Evolutionary conservation across 2,329 filamentous ascomycete species (phyloP).

Genomic region (Colletotrichum euphorbiae): DNA sequence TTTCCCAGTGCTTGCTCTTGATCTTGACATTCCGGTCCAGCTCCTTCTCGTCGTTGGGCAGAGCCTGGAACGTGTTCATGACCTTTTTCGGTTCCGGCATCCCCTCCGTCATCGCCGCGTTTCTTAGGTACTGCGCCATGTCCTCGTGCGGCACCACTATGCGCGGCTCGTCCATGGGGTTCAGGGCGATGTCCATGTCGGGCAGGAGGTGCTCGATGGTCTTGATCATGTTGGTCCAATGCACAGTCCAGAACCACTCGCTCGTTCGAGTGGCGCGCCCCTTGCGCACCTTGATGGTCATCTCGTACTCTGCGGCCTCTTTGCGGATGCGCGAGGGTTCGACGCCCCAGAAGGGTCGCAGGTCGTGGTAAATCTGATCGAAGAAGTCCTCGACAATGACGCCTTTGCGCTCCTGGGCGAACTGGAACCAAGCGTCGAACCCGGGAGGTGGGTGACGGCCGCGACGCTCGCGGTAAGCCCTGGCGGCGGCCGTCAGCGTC

Average conservation of each 20-base stretch:
- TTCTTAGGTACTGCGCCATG: conserved; percentile 64
- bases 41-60: conserved; percentile 53
- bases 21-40: conserved; percentile 50
- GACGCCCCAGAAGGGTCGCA: conserved; percentile 66
- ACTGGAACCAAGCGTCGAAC: conserved; percentile 61
- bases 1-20: conserved; percentile 61
- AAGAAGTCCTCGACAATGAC: conserved; percentile 62
- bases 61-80: conserved; percentile 55
- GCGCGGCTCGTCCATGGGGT: conserved; percentile 75
- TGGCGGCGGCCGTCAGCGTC: conserved; percentile 58
- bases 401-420: conserved; percentile 55
- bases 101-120: conserved; percentile 60
- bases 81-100: conserved; percentile 59
- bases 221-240: conserved; percentile 66
- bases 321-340: conserved; percentile 60
- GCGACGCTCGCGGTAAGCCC: conserved; percentile 57
- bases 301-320: conserved; percentile 67
- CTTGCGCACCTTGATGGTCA: conserved; percentile 70
- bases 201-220: conserved; percentile 68
- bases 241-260: conserved; percentile 69
- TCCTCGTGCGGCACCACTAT: conserved; percentile 73
- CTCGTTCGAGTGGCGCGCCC: conserved; percentile 62
- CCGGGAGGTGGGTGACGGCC: conserved; percentile 63
- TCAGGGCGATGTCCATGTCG: conserved; percentile 76
- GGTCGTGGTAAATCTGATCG: conserved; percentile 65